Evolutionary conservation across 768 basidiomycete genomes (phyloP), one percentile per base, ranked within the genome.

Genomic region (Nidula microcarpa): DNA sequence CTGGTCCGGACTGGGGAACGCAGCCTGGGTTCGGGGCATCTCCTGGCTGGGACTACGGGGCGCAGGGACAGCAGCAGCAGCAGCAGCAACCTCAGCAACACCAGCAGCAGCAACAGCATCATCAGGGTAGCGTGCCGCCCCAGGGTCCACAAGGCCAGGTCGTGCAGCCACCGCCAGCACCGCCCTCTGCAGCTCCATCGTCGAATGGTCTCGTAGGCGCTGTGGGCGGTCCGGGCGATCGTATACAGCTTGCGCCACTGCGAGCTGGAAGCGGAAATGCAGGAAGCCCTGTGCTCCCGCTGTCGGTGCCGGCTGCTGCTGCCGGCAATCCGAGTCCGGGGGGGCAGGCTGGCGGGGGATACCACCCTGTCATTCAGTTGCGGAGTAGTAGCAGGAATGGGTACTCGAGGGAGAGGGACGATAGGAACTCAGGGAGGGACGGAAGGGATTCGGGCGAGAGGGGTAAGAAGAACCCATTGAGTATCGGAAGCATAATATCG

Each of bases 401-500:
- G 43, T 66, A 66, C 53, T 58, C 60, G 47, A 53, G 54, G 43
- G 55, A 56, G 45, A 32, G 62, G 13, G 64, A 58, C 30, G 60
- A 57, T 18, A 60, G 59, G n/a, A 41, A 41, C 16, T 11, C 11
- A 41, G 11, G 11, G 39, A 54, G 60, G 34, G 49, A 51, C 43
- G 53, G 53, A 39, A 23, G 23, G 23, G 23, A 23, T 23, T 23
- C 23, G 59, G 61, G 52, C 58, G 44, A 18, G 51, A 46, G 33
- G 52, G 71, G 75, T 37, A 87, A 85, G 76, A 87, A 82, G 69
- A 87, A 85, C 58, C 79, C 77, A 51, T 61, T 87, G 69, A 86
- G 84, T 59, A 87, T 87, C 56, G 84, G 83, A 51, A 86, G 82
- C 60, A 87, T 87, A 52, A 86, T 87, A 52, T 85, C 82, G 37